Evolutionary conservation across 805 yeast species (phyloP).

Genomic region (Wickerhamomyces xylosicus): DNA sequence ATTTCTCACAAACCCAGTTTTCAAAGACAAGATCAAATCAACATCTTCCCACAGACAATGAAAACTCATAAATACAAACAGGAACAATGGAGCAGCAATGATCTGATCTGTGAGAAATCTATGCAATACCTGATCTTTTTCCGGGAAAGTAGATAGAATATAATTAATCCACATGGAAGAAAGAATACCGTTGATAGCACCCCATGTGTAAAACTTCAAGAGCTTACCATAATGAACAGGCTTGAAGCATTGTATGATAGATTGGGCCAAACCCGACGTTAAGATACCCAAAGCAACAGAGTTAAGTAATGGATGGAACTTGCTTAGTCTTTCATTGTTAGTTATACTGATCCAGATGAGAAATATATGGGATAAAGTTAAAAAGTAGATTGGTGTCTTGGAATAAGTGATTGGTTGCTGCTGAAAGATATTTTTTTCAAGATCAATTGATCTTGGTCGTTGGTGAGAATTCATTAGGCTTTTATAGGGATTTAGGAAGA

Average conservation of each 20-base stretch:
- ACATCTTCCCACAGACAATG: conserved; percentile 47
- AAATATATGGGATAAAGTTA: neutral
- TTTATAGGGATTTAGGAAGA: no score
- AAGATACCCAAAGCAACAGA: conserved; percentile 15
- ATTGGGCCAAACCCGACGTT: conserved; percentile 16
- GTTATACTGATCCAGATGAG: neutral
- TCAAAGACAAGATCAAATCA: conserved; percentile 22
- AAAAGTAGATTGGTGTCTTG: neutral
- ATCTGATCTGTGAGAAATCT: conserved; percentile 43
- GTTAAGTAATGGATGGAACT: conserved; percentile 15
- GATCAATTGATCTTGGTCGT: neutral
- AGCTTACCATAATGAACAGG: conserved; percentile 11
- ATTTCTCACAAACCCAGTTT: conserved; percentile 30
- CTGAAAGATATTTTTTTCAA: neutral
- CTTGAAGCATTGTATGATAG: conserved; percentile 14
- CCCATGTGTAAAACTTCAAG: conserved; percentile 48
- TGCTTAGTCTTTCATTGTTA: neutral
- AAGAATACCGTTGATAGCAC: conserved; percentile 44
- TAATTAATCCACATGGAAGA: conserved; percentile 46
- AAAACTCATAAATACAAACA: conserved; percentile 36
- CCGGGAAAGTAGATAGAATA: conserved; percentile 27
- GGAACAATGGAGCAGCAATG: conserved; percentile 46
- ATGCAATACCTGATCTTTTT: conserved; percentile 13
- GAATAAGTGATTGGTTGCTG: neutral
- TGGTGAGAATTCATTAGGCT: neutral